Percentiles rank a stretch among this genome's conserved stretches.
Conservation (phyloP, 495 filamentous ascomycete genomes). For the Hyaloscypha hepaticicola region DNA sequence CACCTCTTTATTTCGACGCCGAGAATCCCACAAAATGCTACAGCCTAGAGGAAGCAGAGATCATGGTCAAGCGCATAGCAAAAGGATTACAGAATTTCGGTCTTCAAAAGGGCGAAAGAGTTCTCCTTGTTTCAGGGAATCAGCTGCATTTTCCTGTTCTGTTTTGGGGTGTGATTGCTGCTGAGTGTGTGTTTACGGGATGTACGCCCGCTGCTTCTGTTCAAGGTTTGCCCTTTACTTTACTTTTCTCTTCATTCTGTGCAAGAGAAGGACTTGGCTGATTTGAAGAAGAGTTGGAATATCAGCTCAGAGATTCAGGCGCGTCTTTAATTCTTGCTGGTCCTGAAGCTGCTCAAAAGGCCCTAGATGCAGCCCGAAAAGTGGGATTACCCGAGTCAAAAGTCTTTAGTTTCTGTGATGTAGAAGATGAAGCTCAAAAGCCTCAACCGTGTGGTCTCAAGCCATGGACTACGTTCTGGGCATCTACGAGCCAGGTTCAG, state of each 20-base stretch:
- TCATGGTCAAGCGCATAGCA: neutral
- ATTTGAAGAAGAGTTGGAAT: neutral
- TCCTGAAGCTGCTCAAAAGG: neutral
- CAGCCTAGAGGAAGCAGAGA: neutral
- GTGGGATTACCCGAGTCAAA: neutral
- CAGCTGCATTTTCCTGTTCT: conserved; percentile 1
- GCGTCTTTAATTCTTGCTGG: neutral
- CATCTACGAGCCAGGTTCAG: neutral
- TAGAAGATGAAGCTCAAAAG: neutral
- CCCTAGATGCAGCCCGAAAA: neutral
- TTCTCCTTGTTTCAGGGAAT: conserved; percentile 2
- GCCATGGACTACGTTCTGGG: neutral
- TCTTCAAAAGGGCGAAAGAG: neutral
- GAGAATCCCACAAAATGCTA: conserved; percentile 1
- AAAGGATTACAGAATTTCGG: neutral
- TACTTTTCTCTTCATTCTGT: neutral
- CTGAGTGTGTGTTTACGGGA: neutral
- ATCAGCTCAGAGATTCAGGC: neutral
- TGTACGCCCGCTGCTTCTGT: neutral
- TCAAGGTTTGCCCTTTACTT: neutral
- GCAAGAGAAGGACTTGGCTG: too few species aligned
- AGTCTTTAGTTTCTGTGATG: neutral
- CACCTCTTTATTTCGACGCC: conserved; percentile 2
- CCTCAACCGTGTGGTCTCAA: neutral
- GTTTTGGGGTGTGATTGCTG: neutral